Base-by-base conservation (phyloP, 208 protist species). In the Acanthamoeba culbertsoni region DNA sequence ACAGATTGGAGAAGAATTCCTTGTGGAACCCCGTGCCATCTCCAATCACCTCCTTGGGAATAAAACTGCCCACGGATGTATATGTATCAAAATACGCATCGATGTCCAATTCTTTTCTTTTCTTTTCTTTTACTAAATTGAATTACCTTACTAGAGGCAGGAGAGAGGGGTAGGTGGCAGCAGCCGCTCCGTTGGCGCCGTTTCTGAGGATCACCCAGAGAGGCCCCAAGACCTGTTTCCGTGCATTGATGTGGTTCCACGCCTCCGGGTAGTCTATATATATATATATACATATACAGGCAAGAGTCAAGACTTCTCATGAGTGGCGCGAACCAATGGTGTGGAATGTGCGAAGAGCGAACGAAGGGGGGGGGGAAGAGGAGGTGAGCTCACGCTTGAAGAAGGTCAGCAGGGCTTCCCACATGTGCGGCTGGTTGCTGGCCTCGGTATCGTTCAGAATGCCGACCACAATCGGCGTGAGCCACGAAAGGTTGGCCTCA, bases 1-100 rank as follows among this genome's bases (percentile, higher is more conserved):
- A 92, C 42, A 92, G 48, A 62, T 92, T 92, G 42, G 46, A 14
- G 37, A 92, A 92, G 88, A 92, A 92, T 45, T 92, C 88, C 42
- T 92, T 92, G 65, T 92, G 63, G 35, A 92, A 92, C 1, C 63
- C 88, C 10, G 65, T 59, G 2, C 62, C 63, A n/a, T 71, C 63
- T 3, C 88, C 88, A 7, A 92, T 46, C 35, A 92, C 88, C 26
- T 92, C 88, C 63, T 53, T 77, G 26, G 88, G 88, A 40, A 92
- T 79, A 55, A 92, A 71, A 55, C 88, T 92, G 12, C 28, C 7
- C 18, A 23, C 48, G 48, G 28, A 55, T 20, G 28, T 10, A 55
- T 12, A 43, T 55, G 18, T 55, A 46, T 55, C 14, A 84, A 46
- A 10, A 84, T 26, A 33, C 6, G 46, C 7, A 84, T 84, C 7